Conservation (phyloP, 2,329 filamentous ascomycete genomes). For the Colletotrichum sp. region DNA sequence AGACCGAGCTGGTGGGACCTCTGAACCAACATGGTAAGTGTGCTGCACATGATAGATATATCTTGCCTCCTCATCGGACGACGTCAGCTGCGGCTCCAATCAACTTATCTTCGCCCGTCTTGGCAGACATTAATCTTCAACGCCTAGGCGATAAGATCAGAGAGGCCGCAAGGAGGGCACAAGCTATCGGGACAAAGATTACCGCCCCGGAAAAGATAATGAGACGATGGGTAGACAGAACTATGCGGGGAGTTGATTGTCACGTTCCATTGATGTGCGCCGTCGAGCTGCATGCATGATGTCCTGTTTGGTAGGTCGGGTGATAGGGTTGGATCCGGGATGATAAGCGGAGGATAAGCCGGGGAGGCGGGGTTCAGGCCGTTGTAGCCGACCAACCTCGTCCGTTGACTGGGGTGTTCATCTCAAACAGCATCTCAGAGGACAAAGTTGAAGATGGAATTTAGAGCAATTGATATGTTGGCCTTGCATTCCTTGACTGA, state of each 20-base stretch:
- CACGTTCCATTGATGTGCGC: background rate
- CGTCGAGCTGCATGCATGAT: conserved; percentile 3
- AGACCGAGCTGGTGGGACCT: background rate
- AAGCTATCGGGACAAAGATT: background rate
- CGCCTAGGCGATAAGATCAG: background rate
- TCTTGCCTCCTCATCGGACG: background rate
- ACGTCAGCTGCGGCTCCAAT: background rate
- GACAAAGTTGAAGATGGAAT: background rate
- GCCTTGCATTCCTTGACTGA: background rate
- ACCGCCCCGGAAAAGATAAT: conserved; percentile 2
- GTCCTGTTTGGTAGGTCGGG: background rate
- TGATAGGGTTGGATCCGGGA: background rate
- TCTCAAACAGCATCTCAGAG: background rate
- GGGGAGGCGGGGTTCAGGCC: background rate
- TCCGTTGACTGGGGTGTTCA: background rate
- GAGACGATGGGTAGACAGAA: background rate
- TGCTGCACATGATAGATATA: background rate
- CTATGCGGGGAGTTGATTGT: background rate
- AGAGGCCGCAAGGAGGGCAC: background rate
- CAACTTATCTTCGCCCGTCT: background rate
- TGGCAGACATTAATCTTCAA: background rate
- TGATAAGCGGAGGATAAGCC: conserved; percentile 2
- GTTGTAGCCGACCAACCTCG: background rate
- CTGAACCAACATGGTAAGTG: background rate
- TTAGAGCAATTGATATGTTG: background rate